Percentiles rank a stretch among this genome's conserved stretches.
phyloP scores from a whole-genome alignment of 2,329 filamentous ascomycete species.

The Chrysosphaeria jannelii region DNA sequence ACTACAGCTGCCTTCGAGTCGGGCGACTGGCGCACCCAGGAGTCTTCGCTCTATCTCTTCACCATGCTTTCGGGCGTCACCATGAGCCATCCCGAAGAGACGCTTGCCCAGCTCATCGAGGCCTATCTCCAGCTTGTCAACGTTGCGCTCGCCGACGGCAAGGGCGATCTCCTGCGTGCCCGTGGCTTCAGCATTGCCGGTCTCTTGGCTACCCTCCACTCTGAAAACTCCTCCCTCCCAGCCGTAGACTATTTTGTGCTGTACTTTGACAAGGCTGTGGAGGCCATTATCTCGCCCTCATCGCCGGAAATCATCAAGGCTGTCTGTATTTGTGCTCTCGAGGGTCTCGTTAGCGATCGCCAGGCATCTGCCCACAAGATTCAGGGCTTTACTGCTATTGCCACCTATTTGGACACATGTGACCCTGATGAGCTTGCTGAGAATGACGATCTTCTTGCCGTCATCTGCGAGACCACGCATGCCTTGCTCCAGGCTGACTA shows the following conservation, averaged over 20 bases:
- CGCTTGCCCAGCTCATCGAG: constrained; percentile 35
- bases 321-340: constrained; percentile 63
- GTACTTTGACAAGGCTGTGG: constrained; percentile 38
- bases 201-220: constrained; percentile 37
- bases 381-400: constrained; percentile 28
- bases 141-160: constrained; percentile 28
- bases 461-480: constrained; percentile 60
- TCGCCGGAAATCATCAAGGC: constrained; percentile 67
- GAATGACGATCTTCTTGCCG: constrained; percentile 73
- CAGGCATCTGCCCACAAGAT: too few relatives aligned
- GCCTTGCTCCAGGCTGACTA: constrained; percentile 59
- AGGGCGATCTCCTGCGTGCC: constrained; percentile 41
- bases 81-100: constrained; percentile 46
- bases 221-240: too few relatives aligned
- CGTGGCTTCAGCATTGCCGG: constrained; percentile 71
- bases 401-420: constrained; percentile 47
- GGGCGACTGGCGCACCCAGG: constrained; percentile 29
- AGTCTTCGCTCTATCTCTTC: constrained; percentile 59
- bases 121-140: constrained; percentile 58
- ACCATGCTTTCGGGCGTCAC: constrained; percentile 68
- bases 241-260: constrained; percentile 39
- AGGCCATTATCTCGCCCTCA: too few relatives aligned
- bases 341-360: constrained; percentile 19
- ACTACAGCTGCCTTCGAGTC: constrained; percentile 39
- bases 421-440: constrained; percentile 64